phyloP scores from a whole-genome alignment of 2,329 filamentous ascomycete genomes.

The Hymenoscyphus infarciens region DNA sequence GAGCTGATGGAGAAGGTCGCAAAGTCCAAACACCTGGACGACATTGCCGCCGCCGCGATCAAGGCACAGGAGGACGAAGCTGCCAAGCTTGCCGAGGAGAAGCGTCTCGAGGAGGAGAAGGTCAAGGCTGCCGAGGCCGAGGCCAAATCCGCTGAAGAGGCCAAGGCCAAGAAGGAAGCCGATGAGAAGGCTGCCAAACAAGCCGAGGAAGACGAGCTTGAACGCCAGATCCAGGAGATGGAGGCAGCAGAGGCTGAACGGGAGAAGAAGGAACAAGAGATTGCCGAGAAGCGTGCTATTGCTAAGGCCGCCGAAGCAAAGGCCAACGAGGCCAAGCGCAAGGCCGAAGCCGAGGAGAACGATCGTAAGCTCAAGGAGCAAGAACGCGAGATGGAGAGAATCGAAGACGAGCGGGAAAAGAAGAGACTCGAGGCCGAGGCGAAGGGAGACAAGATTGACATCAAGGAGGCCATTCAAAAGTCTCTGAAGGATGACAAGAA shows the following conservation, averaged over 20 bases:
- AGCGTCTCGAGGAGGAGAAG: conserved; percentile 37
- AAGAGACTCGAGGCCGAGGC: conserved; percentile 47
- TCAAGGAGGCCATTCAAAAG: conserved; percentile 21
- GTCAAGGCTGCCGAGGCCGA: conserved; percentile 33
- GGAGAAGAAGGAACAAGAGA: conserved; percentile 37
- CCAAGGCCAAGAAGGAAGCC: conserved; percentile 36
- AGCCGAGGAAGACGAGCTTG: conserved; percentile 53
- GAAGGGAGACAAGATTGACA: conserved; percentile 19
- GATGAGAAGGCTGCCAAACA: conserved; percentile 37
- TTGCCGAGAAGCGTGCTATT: conserved; percentile 31
- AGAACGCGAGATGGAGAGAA: conserved; percentile 67
- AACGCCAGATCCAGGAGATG: conserved; percentile 60
- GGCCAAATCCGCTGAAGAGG: conserved; percentile 36
- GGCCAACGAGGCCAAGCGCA: conserved; percentile 44
- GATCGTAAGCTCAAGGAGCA: conserved; percentile 68
- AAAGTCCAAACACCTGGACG: conserved; percentile 28
- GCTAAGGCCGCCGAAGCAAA: conserved; percentile 40
- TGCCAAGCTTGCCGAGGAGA: conserved; percentile 33
- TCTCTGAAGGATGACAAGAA: conserved; percentile 26
- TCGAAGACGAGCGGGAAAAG: conserved; percentile 67
- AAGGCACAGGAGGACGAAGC: conserved; percentile 27
- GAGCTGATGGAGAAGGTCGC: conserved; percentile 63
- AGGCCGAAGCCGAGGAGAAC: conserved; percentile 50
- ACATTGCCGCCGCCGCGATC: background rate
- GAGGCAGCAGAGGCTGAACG: conserved; percentile 36